Percentiles rank a stretch among this genome's conserved stretches.
These are phyloP conservation scores for Nannochloris sp. DNA, from an alignment of 139 green algal genomes.

Conservation along the genomic window DNA sequence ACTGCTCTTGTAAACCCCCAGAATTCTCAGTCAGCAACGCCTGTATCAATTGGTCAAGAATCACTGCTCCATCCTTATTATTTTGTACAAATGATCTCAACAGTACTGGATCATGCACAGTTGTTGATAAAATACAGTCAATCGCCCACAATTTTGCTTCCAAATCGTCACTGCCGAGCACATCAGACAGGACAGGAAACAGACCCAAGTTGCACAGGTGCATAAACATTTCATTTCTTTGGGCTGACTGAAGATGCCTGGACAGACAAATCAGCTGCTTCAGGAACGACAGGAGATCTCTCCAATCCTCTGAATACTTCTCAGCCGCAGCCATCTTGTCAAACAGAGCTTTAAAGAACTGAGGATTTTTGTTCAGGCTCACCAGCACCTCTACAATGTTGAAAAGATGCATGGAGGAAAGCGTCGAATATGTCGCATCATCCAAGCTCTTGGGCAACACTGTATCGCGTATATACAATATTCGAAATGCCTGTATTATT, in stretches of 20 bases:
- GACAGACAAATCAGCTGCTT: conserved; percentile 87
- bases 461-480: conserved; percentile 90
- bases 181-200: conserved; percentile 53
- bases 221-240: conserved; percentile 50
- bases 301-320: conserved; percentile 45
- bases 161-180: conserved; percentile 31
- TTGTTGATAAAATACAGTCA: conserved; percentile 77
- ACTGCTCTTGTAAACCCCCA: conserved; percentile 68
- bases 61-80: conserved; percentile 25
- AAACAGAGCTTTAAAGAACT: conserved; percentile 86
- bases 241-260: conserved; percentile 71
- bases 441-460: conserved; percentile 88
- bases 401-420: conserved; percentile 83
- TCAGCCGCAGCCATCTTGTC: conserved; percentile 27
- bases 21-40: conserved; percentile 14
- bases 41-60: conserved; percentile 66
- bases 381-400: conserved; percentile 91
- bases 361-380: conserved; percentile 42
- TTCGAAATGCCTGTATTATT: conserved; percentile 93
- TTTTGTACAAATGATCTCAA: conserved; percentile 62
- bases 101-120: conserved; percentile 68
- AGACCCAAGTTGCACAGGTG: conserved; percentile 73
- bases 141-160: conserved; percentile 57
- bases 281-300: conserved; percentile 78
- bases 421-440: conserved; percentile 82